A percentile compares a stretch with the other conserved stretches of the same genome.
Conservation (phyloP, 441 rosid genomes). For the Populus trichocarpa region DNA sequence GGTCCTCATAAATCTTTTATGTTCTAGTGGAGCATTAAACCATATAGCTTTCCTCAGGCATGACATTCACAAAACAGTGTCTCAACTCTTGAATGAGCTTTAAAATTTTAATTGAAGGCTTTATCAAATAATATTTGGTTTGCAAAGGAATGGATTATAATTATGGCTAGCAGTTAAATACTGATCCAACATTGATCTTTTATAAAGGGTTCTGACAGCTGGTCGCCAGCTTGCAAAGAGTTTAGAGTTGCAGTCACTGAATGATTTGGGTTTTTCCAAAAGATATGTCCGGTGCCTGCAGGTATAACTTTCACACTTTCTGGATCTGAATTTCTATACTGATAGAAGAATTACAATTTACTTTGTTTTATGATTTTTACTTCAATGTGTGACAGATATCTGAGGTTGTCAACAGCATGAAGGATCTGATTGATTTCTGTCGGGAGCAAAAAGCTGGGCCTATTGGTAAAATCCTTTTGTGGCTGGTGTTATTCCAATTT, state of each 20-base stretch:
- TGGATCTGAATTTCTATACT: constrained; percentile 8
- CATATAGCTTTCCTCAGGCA: neutral
- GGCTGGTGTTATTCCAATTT: neutral
- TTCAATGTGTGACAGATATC: constrained; percentile 58
- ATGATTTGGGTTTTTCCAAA: constrained; percentile 94
- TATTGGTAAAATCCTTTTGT: constrained; percentile 47
- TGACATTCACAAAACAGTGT: neutral
- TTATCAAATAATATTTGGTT: neutral
- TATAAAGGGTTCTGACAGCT: constrained; percentile 79
- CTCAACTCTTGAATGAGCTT: neutral
- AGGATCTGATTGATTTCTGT: constrained; percentile 89
- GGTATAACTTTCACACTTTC: constrained; percentile 36
- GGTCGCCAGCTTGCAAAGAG: constrained; percentile 90
- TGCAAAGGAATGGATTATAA: neutral
- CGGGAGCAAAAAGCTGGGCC: constrained; percentile 82
- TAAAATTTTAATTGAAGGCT: neutral
- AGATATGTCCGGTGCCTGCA: constrained; percentile 96
- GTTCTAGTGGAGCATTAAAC: neutral
- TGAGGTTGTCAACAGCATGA: constrained; percentile 99
- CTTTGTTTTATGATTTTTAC: constrained; percentile 7
- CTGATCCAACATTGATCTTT: constrained; percentile 17
- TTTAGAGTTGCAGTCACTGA: constrained; percentile 84
- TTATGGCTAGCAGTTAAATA: neutral
- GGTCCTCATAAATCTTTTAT: neutral
- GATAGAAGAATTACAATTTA: neutral